phyloP scores from a whole-genome alignment of 2,329 filamentous ascomycete genomes.

The Fusarium sp. region DNA sequence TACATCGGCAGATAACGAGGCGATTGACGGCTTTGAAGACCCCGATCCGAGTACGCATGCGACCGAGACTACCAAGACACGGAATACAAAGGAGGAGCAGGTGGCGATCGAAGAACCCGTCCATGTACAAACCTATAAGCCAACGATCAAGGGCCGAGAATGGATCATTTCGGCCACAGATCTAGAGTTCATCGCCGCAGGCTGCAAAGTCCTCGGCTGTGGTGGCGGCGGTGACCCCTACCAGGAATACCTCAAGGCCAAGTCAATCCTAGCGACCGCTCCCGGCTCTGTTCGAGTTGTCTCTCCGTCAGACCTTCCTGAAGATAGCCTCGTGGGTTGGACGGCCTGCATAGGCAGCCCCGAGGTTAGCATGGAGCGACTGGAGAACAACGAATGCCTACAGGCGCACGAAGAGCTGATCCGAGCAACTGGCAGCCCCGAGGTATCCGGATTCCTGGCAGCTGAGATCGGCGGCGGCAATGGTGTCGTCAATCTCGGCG shows the following conservation, averaged over 20 bases:
- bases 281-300: constrained; percentile 57
- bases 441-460: constrained; percentile 16
- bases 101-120: not conserved
- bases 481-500: constrained; percentile 55
- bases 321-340: constrained; percentile 43
- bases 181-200: constrained; percentile 61
- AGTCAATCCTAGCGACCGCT: constrained; percentile 57
- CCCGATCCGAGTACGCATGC: not conserved
- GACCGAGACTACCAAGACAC: not conserved
- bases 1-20: not conserved
- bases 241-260: constrained; percentile 56
- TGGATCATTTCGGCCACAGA: constrained; percentile 66
- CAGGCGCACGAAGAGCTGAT: constrained; percentile 10
- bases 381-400: constrained; percentile 18
- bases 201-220: constrained; percentile 66
- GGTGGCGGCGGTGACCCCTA: constrained; percentile 65
- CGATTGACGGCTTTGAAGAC: not conserved
- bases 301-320: constrained; percentile 56
- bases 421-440: not conserved
- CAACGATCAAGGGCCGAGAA: constrained; percentile 55
- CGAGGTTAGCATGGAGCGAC: constrained; percentile 18
- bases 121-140: constrained; percentile 50
- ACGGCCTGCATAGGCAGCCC: constrained; percentile 17
- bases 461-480: constrained; percentile 63
- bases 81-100: not conserved